Conservation (phyloP, 1,139 yeast genomes). For the Debaryomyces sp. region DNA sequence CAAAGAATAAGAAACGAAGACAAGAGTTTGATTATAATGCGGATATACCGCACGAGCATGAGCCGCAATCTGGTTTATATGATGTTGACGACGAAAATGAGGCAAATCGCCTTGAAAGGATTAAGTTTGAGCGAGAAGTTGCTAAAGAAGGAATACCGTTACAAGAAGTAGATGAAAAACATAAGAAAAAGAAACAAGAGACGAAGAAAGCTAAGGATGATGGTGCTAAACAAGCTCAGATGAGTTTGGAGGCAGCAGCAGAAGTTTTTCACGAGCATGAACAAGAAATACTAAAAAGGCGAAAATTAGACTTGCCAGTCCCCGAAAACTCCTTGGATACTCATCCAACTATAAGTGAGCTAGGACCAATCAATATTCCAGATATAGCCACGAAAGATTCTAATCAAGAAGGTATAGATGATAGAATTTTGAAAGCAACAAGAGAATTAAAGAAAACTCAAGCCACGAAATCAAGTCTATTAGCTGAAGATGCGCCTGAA, state of each 20-base stretch:
- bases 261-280: slow-evolving; percentile 33
- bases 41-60: slow-evolving; percentile 79
- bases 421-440: slow-evolving; percentile 30
- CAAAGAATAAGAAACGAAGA: slow-evolving; percentile 50
- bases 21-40: slow-evolving; percentile 79
- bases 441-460: slow-evolving; percentile 22
- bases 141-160: slow-evolving; percentile 50
- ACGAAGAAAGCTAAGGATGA: slow-evolving; percentile 23
- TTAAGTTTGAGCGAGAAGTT: slow-evolving; percentile 49
- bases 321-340: slow-evolving; percentile 26
- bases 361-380: background rate
- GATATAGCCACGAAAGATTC: background rate
- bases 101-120: slow-evolving; percentile 39
- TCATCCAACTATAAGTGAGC: background rate
- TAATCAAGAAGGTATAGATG: slow-evolving; percentile 23
- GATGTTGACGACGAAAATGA: slow-evolving; percentile 64
- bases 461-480: slow-evolving; percentile 18
- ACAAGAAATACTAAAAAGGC: slow-evolving; percentile 48
- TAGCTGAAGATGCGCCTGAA: slow-evolving; percentile 9
- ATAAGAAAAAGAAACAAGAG: slow-evolving; percentile 32
- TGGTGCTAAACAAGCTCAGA: slow-evolving; percentile 21
- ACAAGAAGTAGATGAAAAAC: slow-evolving; percentile 39
- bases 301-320: slow-evolving; percentile 57
- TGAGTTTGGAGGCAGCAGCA: slow-evolving; percentile 35
- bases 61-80: slow-evolving; percentile 71